These are phyloP conservation scores for Tricholoma sp. DNA, from an alignment of 768 basidiomycete species.

Conservation along the genomic window DNA sequence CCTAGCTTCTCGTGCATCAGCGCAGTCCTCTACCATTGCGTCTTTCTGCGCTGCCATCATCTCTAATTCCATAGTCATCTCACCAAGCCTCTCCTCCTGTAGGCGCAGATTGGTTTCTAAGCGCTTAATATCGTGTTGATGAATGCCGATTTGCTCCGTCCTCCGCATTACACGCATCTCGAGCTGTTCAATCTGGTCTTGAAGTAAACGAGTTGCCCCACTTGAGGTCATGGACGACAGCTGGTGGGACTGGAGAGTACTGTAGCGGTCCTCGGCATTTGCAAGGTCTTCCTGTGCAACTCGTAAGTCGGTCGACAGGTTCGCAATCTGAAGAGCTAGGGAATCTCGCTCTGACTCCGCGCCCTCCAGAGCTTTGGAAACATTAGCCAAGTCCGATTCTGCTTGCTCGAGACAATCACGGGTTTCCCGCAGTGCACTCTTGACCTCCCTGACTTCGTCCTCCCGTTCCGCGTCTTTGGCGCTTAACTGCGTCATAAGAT, in stretches of 20 bases:
- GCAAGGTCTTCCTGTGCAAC: slow-evolving; percentile 47
- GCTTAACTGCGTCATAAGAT: slow-evolving; percentile 30
- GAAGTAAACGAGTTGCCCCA: slow-evolving; percentile 50
- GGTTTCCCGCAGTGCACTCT: slow-evolving; percentile 31
- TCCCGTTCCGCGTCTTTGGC: slow-evolving; percentile 25
- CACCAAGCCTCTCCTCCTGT: slow-evolving; percentile 67
- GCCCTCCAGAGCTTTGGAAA: slow-evolving; percentile 44
- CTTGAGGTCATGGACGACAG: slow-evolving; percentile 56
- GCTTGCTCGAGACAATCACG: slow-evolving; percentile 34
- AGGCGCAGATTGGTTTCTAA: slow-evolving; percentile 70
- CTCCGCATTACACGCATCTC: slow-evolving; percentile 59
- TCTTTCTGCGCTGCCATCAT: slow-evolving; percentile 61
- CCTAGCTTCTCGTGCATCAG: slow-evolving; percentile 66
- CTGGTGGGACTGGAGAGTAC: slow-evolving; percentile 58
- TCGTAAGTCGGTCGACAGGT: slow-evolving; percentile 56
- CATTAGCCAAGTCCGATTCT: slow-evolving; percentile 38
- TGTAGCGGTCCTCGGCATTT: slow-evolving; percentile 57
- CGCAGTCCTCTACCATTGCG: slow-evolving; percentile 83
- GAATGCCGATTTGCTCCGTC: slow-evolving; percentile 71
- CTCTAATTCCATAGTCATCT: slow-evolving; percentile 69
- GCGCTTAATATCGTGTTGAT: slow-evolving; percentile 74
- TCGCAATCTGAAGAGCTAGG: slow-evolving; percentile 56
- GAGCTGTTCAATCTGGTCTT: slow-evolving; percentile 63
- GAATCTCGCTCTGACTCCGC: slow-evolving; percentile 64
- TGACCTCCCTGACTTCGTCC: slow-evolving; percentile 26